phyloP scores from a whole-genome alignment of 495 filamentous ascomycete species.

The Penicillium waksmanii region DNA sequence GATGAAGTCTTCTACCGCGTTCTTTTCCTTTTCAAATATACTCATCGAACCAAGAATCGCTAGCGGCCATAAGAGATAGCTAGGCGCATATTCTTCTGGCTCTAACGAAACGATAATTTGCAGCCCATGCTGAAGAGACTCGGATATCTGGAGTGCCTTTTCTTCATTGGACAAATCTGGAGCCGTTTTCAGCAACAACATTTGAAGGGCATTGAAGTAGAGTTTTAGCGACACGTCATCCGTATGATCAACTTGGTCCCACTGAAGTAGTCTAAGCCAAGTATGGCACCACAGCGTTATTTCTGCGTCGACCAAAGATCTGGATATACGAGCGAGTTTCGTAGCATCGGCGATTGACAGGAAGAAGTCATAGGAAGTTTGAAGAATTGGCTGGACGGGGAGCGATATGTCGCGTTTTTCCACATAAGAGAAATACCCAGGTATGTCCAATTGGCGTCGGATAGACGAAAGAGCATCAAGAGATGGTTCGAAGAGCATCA shows the following conservation, averaged over 20 bases:
- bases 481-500: slow-evolving; percentile 22
- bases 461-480: slow-evolving; percentile 14
- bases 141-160: not conserved
- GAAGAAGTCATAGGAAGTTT: slow-evolving; percentile 18
- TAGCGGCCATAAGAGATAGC: slow-evolving; percentile 18
- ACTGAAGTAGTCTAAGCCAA: not conserved
- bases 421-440: slow-evolving; percentile 5
- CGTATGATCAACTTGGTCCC: not conserved
- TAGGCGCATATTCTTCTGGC: slow-evolving; percentile 7
- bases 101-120: not conserved
- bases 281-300: not conserved
- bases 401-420: not conserved
- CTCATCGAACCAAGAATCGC: slow-evolving; percentile 12
- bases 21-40: not conserved
- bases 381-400: slow-evolving; percentile 15
- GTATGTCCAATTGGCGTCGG: not conserved
- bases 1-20: not conserved
- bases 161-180: not conserved
- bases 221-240: not conserved
- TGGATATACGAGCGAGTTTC: slow-evolving; percentile 13
- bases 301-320: slow-evolving; percentile 4
- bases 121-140: not conserved
- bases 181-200: slow-evolving; percentile 14
- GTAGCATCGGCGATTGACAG: slow-evolving; percentile 19
- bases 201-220: slow-evolving; percentile 4